phyloP scores from a whole-genome alignment of 1,284 basidiomycete genomes.

The Fomitopsis pinicola region DNA sequence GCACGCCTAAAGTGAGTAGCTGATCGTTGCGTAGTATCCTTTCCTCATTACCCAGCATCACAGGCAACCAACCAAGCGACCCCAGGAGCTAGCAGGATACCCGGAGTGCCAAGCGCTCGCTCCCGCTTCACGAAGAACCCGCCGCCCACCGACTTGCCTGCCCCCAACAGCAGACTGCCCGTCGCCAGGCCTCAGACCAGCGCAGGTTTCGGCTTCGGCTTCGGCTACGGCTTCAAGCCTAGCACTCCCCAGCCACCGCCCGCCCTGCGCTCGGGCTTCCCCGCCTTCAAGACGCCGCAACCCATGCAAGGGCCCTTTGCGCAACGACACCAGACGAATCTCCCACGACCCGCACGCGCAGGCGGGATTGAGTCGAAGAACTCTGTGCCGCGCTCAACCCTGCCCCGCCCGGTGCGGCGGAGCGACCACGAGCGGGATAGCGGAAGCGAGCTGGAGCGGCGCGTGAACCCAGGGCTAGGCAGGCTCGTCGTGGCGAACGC shows the following conservation, averaged over 20 bases:
- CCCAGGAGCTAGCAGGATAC: not conserved
- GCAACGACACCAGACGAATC: not conserved
- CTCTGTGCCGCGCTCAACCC: not conserved
- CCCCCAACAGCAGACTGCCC: not conserved
- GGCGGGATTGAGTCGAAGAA: not conserved
- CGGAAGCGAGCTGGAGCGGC: constrained; percentile 26
- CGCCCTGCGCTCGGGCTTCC: not conserved
- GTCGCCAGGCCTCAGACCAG: constrained; percentile 1
- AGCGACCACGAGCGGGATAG: constrained; percentile 16
- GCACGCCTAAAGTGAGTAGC: not conserved
- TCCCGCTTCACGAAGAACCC: not conserved
- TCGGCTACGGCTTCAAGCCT: constrained; percentile 15
- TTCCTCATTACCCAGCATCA: too few relatives aligned
- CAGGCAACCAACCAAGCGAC: not conserved
- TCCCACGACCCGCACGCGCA: not conserved
- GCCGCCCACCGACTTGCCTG: not conserved
- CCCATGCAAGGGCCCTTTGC: not conserved
- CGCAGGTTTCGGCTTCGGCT: not conserved
- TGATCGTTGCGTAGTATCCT: not conserved
- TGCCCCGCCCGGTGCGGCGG: not conserved
- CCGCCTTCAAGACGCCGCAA: not conserved
- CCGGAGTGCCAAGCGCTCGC: not conserved
- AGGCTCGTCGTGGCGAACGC: constrained; percentile 51
- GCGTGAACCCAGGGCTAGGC: constrained; percentile 26
- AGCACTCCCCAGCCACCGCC: constrained; percentile 8